A percentile compares a stretch with the other conserved stretches of the same genome.
Conservation (phyloP, 177 flowering plant species). For the Vitis hybrid region DNA sequence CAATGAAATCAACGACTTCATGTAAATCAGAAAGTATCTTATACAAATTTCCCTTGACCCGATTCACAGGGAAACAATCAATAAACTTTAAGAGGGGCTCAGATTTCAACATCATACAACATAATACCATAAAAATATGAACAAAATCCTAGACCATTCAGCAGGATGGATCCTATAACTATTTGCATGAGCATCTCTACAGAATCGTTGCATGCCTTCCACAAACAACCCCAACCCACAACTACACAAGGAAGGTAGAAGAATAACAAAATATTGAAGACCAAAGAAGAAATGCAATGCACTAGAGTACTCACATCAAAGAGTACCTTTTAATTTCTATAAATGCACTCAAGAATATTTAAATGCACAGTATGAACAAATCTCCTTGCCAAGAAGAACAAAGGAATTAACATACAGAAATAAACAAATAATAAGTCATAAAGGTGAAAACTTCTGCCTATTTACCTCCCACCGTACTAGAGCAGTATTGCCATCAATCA, state of each 20-base stretch:
- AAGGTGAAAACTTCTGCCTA: not conserved
- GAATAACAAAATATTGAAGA: not conserved
- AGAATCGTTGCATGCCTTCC: not conserved
- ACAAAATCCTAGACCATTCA: not conserved
- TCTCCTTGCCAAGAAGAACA: not conserved
- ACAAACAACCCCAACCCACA: not conserved
- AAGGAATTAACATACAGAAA: conserved; percentile 1
- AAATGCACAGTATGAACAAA: not conserved
- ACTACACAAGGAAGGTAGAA: not conserved
- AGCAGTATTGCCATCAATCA: conserved; percentile 52
- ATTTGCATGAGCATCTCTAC: not conserved
- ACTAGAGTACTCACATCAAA: not conserved
- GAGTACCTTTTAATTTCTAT: not conserved
- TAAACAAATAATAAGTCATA: not conserved
- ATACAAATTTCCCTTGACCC: not conserved
- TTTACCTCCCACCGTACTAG: conserved; percentile 96
- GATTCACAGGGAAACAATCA: not conserved
- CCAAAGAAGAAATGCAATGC: not conserved
- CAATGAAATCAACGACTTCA: not conserved
- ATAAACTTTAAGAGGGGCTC: not conserved
- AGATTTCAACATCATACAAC: not conserved
- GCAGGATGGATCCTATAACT: not conserved
- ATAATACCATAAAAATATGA: not conserved
- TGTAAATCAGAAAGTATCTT: not conserved
- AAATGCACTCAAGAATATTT: not conserved